These are phyloP conservation scores for Exobasidium cylindrosporum DNA, from an alignment of 1,284 basidiomycete species.

Conservation along the genomic window DNA sequence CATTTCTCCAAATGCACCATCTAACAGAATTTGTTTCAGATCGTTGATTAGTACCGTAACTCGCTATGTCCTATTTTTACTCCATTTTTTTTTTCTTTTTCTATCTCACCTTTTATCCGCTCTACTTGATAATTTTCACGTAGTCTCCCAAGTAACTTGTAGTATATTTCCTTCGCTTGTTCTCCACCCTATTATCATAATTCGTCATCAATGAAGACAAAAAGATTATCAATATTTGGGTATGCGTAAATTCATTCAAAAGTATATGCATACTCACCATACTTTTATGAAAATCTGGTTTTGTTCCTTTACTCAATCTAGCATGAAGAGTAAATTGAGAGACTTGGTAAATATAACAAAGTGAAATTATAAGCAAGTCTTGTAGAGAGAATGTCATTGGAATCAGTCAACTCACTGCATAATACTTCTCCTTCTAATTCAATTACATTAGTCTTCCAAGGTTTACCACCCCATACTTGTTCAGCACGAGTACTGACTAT, in stretches of 20 bases:
- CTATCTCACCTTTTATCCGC: constrained; percentile 32
- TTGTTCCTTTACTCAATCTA: constrained; percentile 46
- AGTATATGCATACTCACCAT: constrained; percentile 28
- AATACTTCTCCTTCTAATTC: constrained; percentile 48
- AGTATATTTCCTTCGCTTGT: constrained; percentile 35
- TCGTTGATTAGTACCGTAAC: no score
- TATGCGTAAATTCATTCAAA: no score
- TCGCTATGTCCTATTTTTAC: no score
- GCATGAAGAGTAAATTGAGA: constrained; percentile 53
- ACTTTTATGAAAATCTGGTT: constrained; percentile 50
- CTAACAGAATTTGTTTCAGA: no score
- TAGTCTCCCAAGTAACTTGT: constrained; percentile 34
- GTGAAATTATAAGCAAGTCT: no score
- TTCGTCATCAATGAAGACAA: no score
- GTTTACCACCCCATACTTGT: constrained; percentile 40
- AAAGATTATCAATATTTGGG: no score
- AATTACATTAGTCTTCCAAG: constrained; percentile 43
- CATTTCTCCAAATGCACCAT: constrained; percentile 52
- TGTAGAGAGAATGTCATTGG: no score
- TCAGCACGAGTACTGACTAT: constrained; percentile 18
- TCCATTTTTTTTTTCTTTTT: no score
- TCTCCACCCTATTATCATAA: constrained; percentile 24
- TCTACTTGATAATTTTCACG: constrained; percentile 28
- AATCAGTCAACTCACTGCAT: constrained; percentile 27
- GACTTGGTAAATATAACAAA: constrained; percentile 25